These are phyloP conservation scores for Alternaria viburni DNA, from an alignment of 2,329 filamentous ascomycete genomes.

Conservation along the genomic window DNA sequence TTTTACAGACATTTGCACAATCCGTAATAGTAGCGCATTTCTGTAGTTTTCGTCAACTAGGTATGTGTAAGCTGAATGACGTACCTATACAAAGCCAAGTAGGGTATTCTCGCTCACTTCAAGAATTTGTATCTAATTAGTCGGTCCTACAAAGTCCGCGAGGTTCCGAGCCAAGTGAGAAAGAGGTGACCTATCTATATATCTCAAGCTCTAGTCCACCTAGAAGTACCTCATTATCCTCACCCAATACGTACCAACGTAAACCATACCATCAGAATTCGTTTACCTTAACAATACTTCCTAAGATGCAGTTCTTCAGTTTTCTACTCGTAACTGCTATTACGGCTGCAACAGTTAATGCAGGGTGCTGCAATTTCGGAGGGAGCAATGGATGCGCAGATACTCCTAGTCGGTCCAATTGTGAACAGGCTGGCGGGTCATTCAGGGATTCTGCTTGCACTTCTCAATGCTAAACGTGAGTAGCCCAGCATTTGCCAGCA, in stretches of 20 bases:
- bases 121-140: neutral
- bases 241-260: neutral
- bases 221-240: neutral
- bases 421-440: neutral
- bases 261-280: neutral
- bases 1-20: conserved; percentile 1
- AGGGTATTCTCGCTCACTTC: neutral
- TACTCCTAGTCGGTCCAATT: neutral
- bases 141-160: conserved; percentile 1
- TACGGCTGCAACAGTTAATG: neutral
- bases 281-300: neutral
- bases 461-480: conserved; percentile 1
- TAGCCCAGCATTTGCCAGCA: neutral
- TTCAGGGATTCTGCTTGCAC: neutral
- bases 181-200: neutral
- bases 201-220: neutral
- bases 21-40: neutral
- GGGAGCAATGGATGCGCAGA: neutral
- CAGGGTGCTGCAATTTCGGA: neutral
- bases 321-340: conserved; percentile 1
- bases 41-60: neutral
- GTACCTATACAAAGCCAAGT: neutral
- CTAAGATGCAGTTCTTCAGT: neutral
- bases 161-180: neutral
- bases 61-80: neutral